Evolutionary conservation across 2,329 filamentous ascomycete species (phyloP).

Genomic region (Cytospora leucostoma): DNA sequence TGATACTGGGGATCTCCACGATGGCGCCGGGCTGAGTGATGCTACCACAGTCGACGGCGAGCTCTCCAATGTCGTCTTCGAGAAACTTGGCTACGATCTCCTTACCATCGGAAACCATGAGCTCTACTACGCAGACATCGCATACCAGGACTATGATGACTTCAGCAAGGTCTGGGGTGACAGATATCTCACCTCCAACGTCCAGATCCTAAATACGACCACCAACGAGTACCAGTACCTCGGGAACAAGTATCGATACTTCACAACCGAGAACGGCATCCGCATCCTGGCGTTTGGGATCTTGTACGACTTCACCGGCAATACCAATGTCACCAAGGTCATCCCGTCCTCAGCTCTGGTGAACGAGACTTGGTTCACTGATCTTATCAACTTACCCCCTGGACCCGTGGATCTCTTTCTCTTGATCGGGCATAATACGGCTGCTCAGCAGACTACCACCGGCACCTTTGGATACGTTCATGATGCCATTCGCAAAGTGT

Average conservation of each 20-base stretch:
- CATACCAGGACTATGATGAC: constrained; percentile 61
- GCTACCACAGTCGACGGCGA: constrained; percentile 59
- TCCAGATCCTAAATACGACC: constrained; percentile 44
- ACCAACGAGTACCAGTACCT: constrained; percentile 45
- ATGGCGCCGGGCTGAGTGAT: constrained; percentile 64
- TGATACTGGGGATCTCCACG: constrained; percentile 66
- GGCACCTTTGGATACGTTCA: constrained; percentile 51
- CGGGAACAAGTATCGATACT: constrained; percentile 47
- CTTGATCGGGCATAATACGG: constrained; percentile 65
- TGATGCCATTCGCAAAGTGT: constrained; percentile 58
- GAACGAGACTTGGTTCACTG: constrained; percentile 61
- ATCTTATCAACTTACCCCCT: constrained; percentile 53
- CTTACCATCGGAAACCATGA: constrained; percentile 60
- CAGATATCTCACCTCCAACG: constrained; percentile 48
- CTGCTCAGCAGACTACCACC: constrained; percentile 45
- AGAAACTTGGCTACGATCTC: constrained; percentile 46
- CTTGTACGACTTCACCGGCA: constrained; percentile 53
- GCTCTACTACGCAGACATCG: constrained; percentile 62
- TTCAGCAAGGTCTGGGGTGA: constrained; percentile 59
- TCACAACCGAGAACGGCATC: constrained; percentile 45
- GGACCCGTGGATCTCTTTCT: constrained; percentile 63
- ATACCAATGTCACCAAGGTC: constrained; percentile 62
- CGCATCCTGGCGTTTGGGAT: constrained; percentile 49
- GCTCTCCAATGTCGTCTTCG: constrained; percentile 50
- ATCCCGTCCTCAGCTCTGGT: constrained; percentile 54